Evolutionary conservation across 1,284 basidiomycete species (phyloP).

Genomic region (Entoloma clypeatum): DNA sequence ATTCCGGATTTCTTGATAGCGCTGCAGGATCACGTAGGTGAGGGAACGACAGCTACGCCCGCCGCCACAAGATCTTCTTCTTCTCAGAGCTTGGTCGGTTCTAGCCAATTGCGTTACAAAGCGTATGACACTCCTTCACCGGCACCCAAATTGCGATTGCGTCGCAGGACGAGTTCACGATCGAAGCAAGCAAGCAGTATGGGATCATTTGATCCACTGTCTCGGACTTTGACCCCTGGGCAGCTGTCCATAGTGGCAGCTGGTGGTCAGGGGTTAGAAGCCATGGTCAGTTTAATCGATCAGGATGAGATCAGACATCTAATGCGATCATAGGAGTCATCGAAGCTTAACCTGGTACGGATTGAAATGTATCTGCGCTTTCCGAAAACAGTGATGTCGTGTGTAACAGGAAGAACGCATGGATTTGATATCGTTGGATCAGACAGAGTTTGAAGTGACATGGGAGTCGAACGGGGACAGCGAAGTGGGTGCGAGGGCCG

Average conservation of each 20-base stretch:
- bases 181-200: conserved; percentile 33
- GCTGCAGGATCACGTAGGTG: conserved; percentile 33
- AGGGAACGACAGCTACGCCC: conserved; percentile 9
- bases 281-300: too few species aligned
- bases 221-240: conserved; percentile 45
- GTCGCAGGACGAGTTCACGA: conserved; percentile 26
- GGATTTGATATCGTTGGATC: conserved; percentile 68
- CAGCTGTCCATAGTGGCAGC: conserved; percentile 53
- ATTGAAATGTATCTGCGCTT: neutral
- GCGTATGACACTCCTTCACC: conserved; percentile 64
- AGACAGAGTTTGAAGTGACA: conserved; percentile 45
- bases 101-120: conserved; percentile 58
- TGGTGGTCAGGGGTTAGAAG: conserved; percentile 37
- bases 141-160: conserved; percentile 39
- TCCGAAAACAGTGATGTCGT: conserved; percentile 2
- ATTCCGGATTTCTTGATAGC: conserved; percentile 65
- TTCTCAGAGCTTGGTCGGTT: conserved; percentile 30
- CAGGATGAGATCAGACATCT: conserved; percentile 23
- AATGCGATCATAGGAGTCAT: neutral
- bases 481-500: conserved; percentile 66
- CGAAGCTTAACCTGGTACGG: conserved; percentile 5
- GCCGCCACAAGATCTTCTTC: conserved; percentile 24
- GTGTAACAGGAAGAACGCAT: conserved; percentile 35
- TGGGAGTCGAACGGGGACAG: conserved; percentile 53
- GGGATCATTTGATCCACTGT: conserved; percentile 24